Conservation (phyloP, 495 filamentous ascomycete species). For the Viridothelium virens region DNA sequence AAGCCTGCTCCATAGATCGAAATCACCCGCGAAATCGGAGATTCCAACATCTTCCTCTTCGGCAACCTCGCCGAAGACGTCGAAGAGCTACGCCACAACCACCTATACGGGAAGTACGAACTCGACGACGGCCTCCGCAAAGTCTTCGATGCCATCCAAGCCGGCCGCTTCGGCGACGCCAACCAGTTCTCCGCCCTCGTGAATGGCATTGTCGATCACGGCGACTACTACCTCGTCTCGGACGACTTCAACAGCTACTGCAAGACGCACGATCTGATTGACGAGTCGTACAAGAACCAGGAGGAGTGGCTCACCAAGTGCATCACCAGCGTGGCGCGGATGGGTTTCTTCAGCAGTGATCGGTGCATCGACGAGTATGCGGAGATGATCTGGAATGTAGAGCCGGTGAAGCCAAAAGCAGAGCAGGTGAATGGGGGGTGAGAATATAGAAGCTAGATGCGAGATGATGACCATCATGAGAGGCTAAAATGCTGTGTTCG, state of each 20-base stretch:
- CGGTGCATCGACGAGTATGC: constrained; percentile 98
- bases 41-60: constrained; percentile 97
- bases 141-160: constrained; percentile 78
- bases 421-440: neutral
- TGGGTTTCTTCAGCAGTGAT: constrained; percentile 97
- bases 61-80: constrained; percentile 95
- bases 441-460: too few relatives aligned
- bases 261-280: constrained; percentile 80
- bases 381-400: constrained; percentile 92
- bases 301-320: constrained; percentile 86
- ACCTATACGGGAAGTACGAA: constrained; percentile 70
- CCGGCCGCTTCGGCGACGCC: constrained; percentile 68
- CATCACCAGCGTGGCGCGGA: constrained; percentile 77
- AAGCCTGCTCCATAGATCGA: constrained; percentile 57
- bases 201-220: constrained; percentile 76
- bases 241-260: constrained; percentile 95
- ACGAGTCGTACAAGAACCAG: constrained; percentile 81
- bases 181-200: constrained; percentile 70
- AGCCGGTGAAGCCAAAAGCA: constrained; percentile 51
- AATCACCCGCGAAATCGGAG: constrained; percentile 93
- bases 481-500: too few relatives aligned
- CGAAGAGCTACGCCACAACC: constrained; percentile 86
- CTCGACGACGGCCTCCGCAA: constrained; percentile 65
- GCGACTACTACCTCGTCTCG: constrained; percentile 94
- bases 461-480: too few relatives aligned